A percentile compares a stretch with the other conserved stretches of the same genome.
Evolutionary conservation across 169 alveolate genomes (phyloP).

Genomic region (Hammondia hammondi): DNA sequence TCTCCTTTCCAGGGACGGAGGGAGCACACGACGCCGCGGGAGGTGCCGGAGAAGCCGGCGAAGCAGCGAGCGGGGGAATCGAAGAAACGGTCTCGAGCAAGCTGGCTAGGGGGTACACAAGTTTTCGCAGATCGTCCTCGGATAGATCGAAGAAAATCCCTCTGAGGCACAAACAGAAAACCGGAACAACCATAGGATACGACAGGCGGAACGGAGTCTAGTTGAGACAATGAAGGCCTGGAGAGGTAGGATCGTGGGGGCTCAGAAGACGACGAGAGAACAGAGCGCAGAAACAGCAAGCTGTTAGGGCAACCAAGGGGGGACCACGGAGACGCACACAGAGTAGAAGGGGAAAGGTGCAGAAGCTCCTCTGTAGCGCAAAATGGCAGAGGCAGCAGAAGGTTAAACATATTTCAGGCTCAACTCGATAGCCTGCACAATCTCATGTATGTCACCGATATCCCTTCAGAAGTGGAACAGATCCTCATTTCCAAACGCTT

Average conservation of each 20-base stretch:
- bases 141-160: conserved; percentile 9
- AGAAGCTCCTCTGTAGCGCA: too few relatives aligned
- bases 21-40: neutral
- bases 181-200: too few relatives aligned
- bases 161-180: neutral
- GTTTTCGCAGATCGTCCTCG: neutral
- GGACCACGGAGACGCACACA: neutral
- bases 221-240: too few relatives aligned
- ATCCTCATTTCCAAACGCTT: neutral
- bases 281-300: neutral
- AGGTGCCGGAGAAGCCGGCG: neutral
- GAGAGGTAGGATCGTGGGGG: neutral
- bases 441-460: neutral
- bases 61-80: neutral
- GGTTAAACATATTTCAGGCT: too few relatives aligned
- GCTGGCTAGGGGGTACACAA: neutral
- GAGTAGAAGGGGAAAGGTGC: neutral
- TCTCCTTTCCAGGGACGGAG: neutral
- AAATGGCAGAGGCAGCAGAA: too few relatives aligned
- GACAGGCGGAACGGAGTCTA: too few relatives aligned
- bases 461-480: neutral
- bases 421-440: too few relatives aligned
- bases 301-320: neutral
- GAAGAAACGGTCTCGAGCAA: neutral
- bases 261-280: neutral